Evolutionary conservation across 108 stramenopile genomes (phyloP), one percentile per base, ranked within the genome.

Genomic region (Thalassiosira profunda): DNA sequence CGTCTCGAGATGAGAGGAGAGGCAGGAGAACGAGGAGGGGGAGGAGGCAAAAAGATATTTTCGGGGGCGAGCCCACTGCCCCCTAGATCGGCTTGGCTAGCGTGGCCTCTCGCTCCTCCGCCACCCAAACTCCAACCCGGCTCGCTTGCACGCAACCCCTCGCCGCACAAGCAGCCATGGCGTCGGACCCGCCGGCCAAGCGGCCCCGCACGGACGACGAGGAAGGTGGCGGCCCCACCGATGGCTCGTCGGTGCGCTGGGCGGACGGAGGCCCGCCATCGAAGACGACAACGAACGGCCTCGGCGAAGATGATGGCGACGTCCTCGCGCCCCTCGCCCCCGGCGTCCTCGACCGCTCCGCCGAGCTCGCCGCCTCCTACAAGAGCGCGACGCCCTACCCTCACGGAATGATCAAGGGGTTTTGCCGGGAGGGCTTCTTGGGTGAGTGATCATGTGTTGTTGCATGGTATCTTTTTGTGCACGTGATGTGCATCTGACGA

Each of bases 371-470:
- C 2, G 9, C 59, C 36, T 26, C 43, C 17, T 88, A 91, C 68
- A 33, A 56, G 12, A 37, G 51, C 6, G 76, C 79, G 21, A 60
- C 54, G 51, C 93, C 93, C 1, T 95, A 79, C 67, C 76, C 84
- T 4, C 89, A 95, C 67, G 84, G 70, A 0, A 78, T 86, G 14
- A 76, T 95, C 42, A 40, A 62, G 7, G 55, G 82, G 18, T 54
- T 95, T 52, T 92, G 89, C 54, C 41, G 44, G 1, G 29, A 74
- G 26, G 84, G 84, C 6, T 92, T 95, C 70, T 44, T 90, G 26
- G 69, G 58, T 58, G 55, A 72, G 48, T 67, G 33, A 36, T 21
- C 35, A 52, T 17, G 18, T 61, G 21, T 17, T 57, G n/a, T 28
- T 47, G 23, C 24, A 34, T 44, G 31, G 15, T 48, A 10, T 38